phyloP scores from a whole-genome alignment of 805 yeast species.

The Teunomyces cretensis region DNA sequence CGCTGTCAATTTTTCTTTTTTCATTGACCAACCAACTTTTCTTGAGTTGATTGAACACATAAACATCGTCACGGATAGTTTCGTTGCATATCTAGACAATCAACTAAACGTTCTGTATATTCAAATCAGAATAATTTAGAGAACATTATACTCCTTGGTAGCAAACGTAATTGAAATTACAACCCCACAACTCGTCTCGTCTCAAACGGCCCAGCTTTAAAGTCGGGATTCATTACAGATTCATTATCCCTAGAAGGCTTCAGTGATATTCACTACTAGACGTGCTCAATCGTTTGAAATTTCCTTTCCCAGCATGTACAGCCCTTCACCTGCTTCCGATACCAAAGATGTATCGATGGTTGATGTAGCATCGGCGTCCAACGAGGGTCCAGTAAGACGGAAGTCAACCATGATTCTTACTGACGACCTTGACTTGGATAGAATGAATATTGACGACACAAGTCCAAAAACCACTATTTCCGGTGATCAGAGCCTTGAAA shows the following conservation, averaged over 20 bases:
- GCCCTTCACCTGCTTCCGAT: neutral
- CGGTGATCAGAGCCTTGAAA: neutral
- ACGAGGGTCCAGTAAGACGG: conserved; percentile 43
- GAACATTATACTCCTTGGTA: neutral
- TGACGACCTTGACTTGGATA: conserved; percentile 62
- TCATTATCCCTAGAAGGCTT: neutral
- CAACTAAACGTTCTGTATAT: neutral
- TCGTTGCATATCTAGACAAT: neutral
- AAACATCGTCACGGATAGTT: neutral
- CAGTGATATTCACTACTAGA: neutral
- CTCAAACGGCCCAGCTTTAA: neutral
- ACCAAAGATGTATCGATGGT: conserved; percentile 35
- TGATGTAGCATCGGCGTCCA: conserved; percentile 37
- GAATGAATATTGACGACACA: conserved; percentile 41
- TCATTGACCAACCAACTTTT: conserved; percentile 2
- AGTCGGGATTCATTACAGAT: neutral
- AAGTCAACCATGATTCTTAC: conserved; percentile 72
- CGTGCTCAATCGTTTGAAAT: neutral
- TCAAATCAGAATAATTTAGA: neutral
- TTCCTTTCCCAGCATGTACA: neutral
- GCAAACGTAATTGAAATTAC: neutral
- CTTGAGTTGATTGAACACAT: neutral
- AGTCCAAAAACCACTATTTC: conserved; percentile 16
- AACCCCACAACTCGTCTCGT: neutral
- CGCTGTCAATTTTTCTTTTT: conserved; percentile 1